A percentile compares a stretch with the other conserved stretches of the same genome.
Conservation (phyloP, 1,284 basidiomycete genomes). For the Takashimella koratensis region DNA sequence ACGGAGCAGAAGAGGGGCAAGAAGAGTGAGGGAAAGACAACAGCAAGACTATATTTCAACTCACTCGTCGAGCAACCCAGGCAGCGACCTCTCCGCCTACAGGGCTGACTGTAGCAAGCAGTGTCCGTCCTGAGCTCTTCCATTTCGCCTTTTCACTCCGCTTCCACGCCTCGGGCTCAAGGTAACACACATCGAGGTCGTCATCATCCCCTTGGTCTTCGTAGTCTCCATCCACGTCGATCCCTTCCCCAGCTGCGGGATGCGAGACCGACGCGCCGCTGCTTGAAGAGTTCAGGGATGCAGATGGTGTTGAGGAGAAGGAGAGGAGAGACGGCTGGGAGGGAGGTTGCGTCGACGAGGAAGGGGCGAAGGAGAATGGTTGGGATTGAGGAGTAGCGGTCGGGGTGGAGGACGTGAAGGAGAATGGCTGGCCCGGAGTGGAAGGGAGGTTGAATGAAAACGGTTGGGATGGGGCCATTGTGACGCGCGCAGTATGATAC, state of each 20-base stretch:
- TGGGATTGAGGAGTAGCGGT: neutral
- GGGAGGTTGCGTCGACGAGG: neutral
- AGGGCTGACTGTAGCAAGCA: constrained; percentile 29
- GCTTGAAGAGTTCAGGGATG: no score
- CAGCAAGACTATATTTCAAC: no score
- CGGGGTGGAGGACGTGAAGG: neutral
- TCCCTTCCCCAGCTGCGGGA: no score
- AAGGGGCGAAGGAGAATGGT: neutral
- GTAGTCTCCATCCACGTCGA: neutral
- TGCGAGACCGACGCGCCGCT: no score
- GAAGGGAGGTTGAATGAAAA: neutral
- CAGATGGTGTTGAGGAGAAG: no score
- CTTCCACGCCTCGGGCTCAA: constrained; percentile 31
- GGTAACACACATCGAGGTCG: constrained; percentile 12
- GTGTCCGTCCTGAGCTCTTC: constrained; percentile 28
- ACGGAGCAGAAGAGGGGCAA: constrained; percentile 1
- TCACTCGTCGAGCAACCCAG: constrained; percentile 33
- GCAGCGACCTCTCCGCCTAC: constrained; percentile 34
- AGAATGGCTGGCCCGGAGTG: neutral
- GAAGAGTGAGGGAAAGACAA: neutral
- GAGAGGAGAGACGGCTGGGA: neutral
- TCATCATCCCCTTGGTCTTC: constrained; percentile 1
- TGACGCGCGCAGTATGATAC: no score
- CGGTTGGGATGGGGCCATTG: neutral
- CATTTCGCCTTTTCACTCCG: constrained; percentile 31